phyloP scores from a whole-genome alignment of 108 stramenopile species.

The Mayamaea pseudoterrestris region DNA sequence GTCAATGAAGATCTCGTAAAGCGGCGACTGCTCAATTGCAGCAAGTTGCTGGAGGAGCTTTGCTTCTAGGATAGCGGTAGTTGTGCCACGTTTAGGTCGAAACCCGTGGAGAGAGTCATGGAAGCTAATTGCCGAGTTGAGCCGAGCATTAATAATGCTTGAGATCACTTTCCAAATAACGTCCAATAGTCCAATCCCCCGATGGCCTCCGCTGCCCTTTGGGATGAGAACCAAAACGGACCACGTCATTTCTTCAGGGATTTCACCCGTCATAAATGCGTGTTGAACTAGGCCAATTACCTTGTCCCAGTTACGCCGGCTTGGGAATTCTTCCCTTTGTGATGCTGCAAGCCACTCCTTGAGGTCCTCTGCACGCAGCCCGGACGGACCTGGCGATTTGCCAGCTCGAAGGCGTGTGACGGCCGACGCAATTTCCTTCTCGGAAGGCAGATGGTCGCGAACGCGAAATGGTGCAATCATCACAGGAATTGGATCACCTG shows the following conservation, averaged over 20 bases:
- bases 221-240: slow-evolving; percentile 11
- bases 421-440: no score
- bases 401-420: no score
- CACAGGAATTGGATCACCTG: slow-evolving; percentile 1
- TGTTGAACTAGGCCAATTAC: no score
- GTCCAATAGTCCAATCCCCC: slow-evolving; percentile 11
- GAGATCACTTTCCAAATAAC: slow-evolving; percentile 9
- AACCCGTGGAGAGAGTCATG: slow-evolving; percentile 7
- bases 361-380: no score
- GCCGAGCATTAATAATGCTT: slow-evolving; percentile 3
- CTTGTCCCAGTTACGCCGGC: no score
- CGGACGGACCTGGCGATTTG: no score
- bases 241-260: slow-evolving; percentile 6
- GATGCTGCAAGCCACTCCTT: no score
- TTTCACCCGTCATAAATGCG: slow-evolving; percentile 5
- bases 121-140: background rate
- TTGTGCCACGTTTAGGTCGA: slow-evolving; percentile 11
- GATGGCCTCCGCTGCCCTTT: slow-evolving; percentile 7
- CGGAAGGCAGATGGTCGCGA: no score
- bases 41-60: slow-evolving; percentile 11
- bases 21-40: background rate
- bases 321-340: no score
- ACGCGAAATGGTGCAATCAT: no score
- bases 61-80: slow-evolving; percentile 10
- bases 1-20: slow-evolving; percentile 10